Evolutionary conservation across 2,329 filamentous ascomycete genomes (phyloP).

Genomic region (Exophiala calicioides): DNA sequence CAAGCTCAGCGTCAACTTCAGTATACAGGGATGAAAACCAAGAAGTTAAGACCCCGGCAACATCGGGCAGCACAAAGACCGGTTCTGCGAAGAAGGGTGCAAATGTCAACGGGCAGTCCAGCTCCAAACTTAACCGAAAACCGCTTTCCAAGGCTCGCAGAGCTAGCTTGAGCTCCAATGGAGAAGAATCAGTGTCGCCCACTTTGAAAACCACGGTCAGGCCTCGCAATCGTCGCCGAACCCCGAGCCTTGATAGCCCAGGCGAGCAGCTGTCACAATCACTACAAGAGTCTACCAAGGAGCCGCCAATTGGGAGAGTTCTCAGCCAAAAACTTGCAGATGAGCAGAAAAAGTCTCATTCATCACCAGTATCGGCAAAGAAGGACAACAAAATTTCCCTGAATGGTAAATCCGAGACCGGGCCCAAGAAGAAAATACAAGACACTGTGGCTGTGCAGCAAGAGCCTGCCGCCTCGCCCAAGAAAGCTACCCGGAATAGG

Average conservation of each 20-base stretch:
- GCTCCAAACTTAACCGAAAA: no score
- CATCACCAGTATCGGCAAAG: conserved; percentile 1
- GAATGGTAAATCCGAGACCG: background rate
- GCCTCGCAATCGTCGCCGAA: background rate
- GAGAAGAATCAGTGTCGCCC: no score
- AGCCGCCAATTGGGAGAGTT: background rate
- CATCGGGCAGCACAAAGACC: no score
- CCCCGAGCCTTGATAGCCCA: conserved; percentile 23
- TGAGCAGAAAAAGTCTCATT: conserved; percentile 2
- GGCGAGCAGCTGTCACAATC: conserved; percentile 28
- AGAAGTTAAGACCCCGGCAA: no score
- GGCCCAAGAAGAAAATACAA: background rate
- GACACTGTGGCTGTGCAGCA: background rate
- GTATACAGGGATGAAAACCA: no score
- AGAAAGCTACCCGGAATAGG: conserved; percentile 2
- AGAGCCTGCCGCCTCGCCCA: background rate
- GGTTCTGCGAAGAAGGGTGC: background rate
- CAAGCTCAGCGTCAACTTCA: no score
- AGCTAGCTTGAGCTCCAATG: no score
- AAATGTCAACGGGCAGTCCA: no score
- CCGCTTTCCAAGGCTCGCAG: no score
- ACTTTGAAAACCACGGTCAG: conserved; percentile 2
- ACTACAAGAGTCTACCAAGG: conserved; percentile 19
- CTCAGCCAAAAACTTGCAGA: conserved; percentile 5
- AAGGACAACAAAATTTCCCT: conserved; percentile 3